A percentile compares a stretch with the other conserved stretches of the same genome.
Evolutionary conservation across 768 basidiomycete species (phyloP).

Genomic region (Hebeloma cylindrosporum): DNA sequence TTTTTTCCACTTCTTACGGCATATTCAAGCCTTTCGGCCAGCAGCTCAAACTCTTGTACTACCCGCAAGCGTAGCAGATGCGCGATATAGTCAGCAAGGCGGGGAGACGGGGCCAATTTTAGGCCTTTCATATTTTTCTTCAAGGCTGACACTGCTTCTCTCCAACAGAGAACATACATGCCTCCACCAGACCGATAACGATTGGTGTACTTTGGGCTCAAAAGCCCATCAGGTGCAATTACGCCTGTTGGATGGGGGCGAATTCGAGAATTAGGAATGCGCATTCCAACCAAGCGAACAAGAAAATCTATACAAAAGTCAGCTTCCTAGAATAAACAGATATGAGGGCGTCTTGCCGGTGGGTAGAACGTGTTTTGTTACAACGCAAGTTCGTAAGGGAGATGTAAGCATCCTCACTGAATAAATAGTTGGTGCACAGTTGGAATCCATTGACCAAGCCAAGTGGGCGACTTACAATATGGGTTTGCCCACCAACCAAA

Average conservation of each 20-base stretch:
- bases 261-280: conserved; percentile 31
- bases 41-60: conserved; percentile 70
- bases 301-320: conserved; percentile 53
- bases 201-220: conserved; percentile 59
- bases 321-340: neutral
- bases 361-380: conserved; percentile 54
- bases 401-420: conserved; percentile 72
- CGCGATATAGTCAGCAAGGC: conserved; percentile 54
- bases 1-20: conserved; percentile 17
- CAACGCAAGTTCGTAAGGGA: conserved; percentile 56
- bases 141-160: conserved; percentile 42
- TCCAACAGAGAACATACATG: conserved; percentile 61
- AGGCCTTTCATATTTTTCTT: conserved; percentile 37
- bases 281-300: conserved; percentile 55
- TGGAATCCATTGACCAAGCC: neutral
- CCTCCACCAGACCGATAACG: conserved; percentile 44
- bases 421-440: neutral
- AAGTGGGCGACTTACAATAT: conserved; percentile 52
- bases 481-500: conserved; percentile 71
- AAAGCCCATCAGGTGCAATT: conserved; percentile 56
- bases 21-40: conserved; percentile 45
- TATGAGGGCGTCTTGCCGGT: conserved; percentile 42
- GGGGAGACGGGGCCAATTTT: conserved; percentile 38
- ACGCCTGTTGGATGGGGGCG: conserved; percentile 11
- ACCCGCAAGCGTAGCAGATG: conserved; percentile 72